Evolutionary conservation across 1,139 yeast genomes (phyloP), one percentile per base, ranked within the genome.

Genomic region (Candida sanyaensis): DNA sequence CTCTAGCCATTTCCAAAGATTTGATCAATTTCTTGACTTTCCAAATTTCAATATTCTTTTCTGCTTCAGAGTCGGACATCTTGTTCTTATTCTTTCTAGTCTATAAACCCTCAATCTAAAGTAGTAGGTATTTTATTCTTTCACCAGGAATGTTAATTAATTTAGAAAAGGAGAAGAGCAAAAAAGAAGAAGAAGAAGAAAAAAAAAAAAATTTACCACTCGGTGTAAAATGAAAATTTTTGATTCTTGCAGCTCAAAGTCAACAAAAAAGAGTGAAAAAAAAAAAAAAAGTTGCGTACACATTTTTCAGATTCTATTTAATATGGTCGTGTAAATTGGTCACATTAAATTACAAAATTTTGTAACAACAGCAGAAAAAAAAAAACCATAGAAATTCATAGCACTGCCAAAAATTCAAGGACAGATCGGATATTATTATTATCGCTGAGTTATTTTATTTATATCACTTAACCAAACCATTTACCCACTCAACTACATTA

Each of bases 41-140:
- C 99, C 99, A 93, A 76, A 93, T 91, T 78, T 93, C 97, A 68
- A 93, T 93, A 74, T 91, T 92, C 77, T 88, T 91, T 68, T 93
- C 98, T 45, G 97, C 97, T 52, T 63, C 67, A 47, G 58, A 41
- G 6, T 41, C 47, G 23, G 49, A 46, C 50, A 47, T 47, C 7
- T 32, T 44, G 57, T 33, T 12, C 7, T 32, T 44, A 57, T 33
- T 12, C 8, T 41, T 32, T 32, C 37, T 41, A 32, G 23, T 41
- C 43, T 41, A 41, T 41, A 13, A 41, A 24, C 23, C 27, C 36
- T 27, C 24, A 32, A 23, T 34, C 8, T 34, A 21, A 26, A 11
- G 21, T n/a, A 24, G 17, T 33, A 24, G 13, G 10, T 36, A 11
- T 36, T 36, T 6, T n/a, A 30, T 17, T 17, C 21, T 17, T 26